These are phyloP conservation scores for Penicillium pancosmium DNA, from an alignment of 495 filamentous ascomycete species.

Conservation along the genomic window DNA sequence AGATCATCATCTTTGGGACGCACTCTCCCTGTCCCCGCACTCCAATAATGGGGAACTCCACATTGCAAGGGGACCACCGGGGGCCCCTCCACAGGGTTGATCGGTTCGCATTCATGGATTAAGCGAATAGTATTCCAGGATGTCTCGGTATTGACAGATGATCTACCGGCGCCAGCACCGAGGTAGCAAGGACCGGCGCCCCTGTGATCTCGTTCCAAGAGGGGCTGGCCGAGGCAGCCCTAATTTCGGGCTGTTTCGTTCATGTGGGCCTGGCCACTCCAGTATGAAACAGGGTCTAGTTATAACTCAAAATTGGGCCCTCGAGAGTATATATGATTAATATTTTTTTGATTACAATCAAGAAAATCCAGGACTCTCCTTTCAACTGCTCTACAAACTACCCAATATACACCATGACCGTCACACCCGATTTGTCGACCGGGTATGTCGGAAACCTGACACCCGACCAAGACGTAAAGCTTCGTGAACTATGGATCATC, in stretches of 20 bases:
- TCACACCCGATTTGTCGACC: constrained; percentile 6
- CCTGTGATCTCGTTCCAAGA: constrained; percentile 1
- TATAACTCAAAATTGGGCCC: constrained; percentile 1
- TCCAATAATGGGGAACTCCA: constrained; percentile 2
- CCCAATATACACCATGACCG: constrained; percentile 11
- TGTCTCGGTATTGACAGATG: background rate
- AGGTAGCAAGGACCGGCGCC: background rate
- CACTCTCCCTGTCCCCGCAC: background rate
- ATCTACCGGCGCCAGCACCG: constrained; percentile 1
- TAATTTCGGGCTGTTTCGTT: constrained; percentile 1
- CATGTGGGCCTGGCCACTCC: constrained; percentile 11
- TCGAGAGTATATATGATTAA: background rate
- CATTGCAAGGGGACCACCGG: background rate
- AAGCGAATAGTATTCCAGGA: background rate
- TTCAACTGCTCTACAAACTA: background rate
- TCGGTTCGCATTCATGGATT: background rate
- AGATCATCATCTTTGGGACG: background rate
- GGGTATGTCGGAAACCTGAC: constrained; percentile 25
- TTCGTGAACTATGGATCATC: constrained; percentile 26
- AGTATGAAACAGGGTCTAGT: constrained; percentile 2
- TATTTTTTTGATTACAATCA: background rate
- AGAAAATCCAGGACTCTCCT: background rate
- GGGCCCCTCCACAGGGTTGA: background rate
- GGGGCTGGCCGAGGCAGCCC: constrained; percentile 15
- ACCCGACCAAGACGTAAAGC: constrained; percentile 17